Conservation (phyloP, 208 protist genomes). For the Acanthamoeba divionensis region DNA sequence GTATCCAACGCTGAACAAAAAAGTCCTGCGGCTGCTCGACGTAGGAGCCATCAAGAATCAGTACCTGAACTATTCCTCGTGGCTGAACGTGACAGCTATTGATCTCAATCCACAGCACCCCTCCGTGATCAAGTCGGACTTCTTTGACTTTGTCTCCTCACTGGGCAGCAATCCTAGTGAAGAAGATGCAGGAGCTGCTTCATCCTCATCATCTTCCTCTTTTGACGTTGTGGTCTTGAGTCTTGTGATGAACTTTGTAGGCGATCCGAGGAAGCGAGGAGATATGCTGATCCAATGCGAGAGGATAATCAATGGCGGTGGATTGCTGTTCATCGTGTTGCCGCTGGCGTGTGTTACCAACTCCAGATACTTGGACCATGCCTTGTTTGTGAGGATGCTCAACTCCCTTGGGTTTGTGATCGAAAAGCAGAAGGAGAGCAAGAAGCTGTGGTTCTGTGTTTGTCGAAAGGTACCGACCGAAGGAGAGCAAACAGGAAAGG, state of each 20-base stretch:
- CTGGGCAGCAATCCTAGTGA: too few relatives aligned
- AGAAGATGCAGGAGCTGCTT: too few relatives aligned
- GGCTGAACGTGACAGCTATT: constrained; percentile 5
- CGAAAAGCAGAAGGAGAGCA: neutral
- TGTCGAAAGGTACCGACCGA: neutral
- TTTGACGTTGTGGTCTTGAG: constrained; percentile 53
- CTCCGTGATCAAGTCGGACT: constrained; percentile 43
- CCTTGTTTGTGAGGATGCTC: constrained; percentile 26
- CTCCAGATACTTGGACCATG: constrained; percentile 52
- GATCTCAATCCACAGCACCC: constrained; percentile 53
- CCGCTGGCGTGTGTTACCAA: constrained; percentile 47
- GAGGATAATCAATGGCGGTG: neutral
- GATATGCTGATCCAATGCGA: constrained; percentile 10
- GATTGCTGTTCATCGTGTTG: constrained; percentile 49
- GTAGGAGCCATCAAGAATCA: constrained; percentile 59
- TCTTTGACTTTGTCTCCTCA: constrained; percentile 45
- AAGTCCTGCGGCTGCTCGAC: constrained; percentile 50
- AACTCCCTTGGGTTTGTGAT: constrained; percentile 8
- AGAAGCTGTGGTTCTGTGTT: constrained; percentile 46
- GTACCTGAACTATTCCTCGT: neutral
- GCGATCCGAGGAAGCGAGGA: neutral
- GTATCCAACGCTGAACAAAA: neutral
- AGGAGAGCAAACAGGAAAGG: neutral
- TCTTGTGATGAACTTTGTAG: constrained; percentile 56
- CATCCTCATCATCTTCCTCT: too few relatives aligned